Percentiles rank a stretch among this genome's conserved stretches.
These are phyloP conservation scores for Bjerkandera adusta DNA, from an alignment of 1,284 basidiomycete genomes.

Conservation along the genomic window DNA sequence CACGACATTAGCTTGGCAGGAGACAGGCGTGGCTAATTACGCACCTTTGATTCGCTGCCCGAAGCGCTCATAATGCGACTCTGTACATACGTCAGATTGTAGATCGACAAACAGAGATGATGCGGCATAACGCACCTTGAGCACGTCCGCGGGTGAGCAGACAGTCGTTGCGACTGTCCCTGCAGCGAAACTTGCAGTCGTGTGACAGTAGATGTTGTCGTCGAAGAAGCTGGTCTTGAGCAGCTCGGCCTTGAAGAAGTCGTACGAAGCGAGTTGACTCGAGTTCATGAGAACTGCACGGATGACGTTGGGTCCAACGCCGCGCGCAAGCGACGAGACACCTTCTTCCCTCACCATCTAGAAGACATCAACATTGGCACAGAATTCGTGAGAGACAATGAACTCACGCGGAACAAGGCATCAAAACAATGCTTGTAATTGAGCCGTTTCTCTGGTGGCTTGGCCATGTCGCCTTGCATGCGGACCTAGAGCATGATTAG, in stretches of 20 bases:
- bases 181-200: slow-evolving; percentile 83
- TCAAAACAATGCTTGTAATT: slow-evolving; percentile 88
- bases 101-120: background rate
- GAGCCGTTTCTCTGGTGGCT: slow-evolving; percentile 78
- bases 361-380: background rate
- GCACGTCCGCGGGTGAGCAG: slow-evolving; percentile 91
- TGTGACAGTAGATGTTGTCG: slow-evolving; percentile 82
- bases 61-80: slow-evolving; percentile 90
- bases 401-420: slow-evolving; percentile 73
- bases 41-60: slow-evolving; percentile 70
- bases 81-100: slow-evolving; percentile 27
- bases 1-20: background rate
- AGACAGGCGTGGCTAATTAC: slow-evolving; percentile 31
- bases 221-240: slow-evolving; percentile 68
- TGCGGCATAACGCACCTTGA: slow-evolving; percentile 55
- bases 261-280: slow-evolving; percentile 90
- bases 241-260: slow-evolving; percentile 84
- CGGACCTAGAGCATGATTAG: slow-evolving; percentile 42
- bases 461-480: slow-evolving; percentile 86
- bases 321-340: slow-evolving; percentile 67
- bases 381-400: background rate
- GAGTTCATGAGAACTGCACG: slow-evolving; percentile 90
- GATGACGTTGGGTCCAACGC: slow-evolving; percentile 85
- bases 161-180: slow-evolving; percentile 91
- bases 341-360: slow-evolving; percentile 89